Base-by-base conservation (phyloP, 2,329 filamentous ascomycete genomes). In the Dryadomyces quercus-mongolicae region DNA sequence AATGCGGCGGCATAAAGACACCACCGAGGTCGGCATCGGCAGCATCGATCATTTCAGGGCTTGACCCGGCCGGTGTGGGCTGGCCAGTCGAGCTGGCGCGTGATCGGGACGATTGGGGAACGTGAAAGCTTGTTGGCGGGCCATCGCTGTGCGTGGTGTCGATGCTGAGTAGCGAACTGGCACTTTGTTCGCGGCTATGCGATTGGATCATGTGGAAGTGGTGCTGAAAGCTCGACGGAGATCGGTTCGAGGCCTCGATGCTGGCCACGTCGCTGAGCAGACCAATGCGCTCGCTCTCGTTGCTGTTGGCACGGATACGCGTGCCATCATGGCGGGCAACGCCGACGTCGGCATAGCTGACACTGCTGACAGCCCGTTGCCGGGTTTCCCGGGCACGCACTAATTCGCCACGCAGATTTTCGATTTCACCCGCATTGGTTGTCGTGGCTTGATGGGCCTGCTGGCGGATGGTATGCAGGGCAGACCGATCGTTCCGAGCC, bases 251-350 rank as follows among this genome's bases (percentile, higher is more conserved):
- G 54, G 63, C 36, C 61, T 61, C 56, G 47, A 88, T 84, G 60
- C 78, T 83, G 2, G 85, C 86, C 1, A 85, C 82, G 59, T 85
- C 83, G 38, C 84, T 86, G 13, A 92, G 73, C 9, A 92, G 70
- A 1, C 86, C 86, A 46, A 84, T 72, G 34, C 81, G 74, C 64
- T 92, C 86, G 62, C 83, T 88, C 60, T 90, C 86, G 18, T 74
- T 76, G 58, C 85, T 90, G 62, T 83, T 85, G 40, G 84, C 85
- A 34, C 88, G 77, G 31, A 93, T 69, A 48, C 88, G 74, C 1
- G 85, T 88, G 51, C 88, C 88, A 61, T 93, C 88, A 62, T 87
- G 86, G 47, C 85, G 75, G 0, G 85, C 86, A 15, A 91, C 78
- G 38, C 88, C 88, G 5, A 93, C 67, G 45, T 88, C 85, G 10